Evolutionary conservation across 2,329 filamentous ascomycete genomes (phyloP).

Genomic region (Venturia carpophila): DNA sequence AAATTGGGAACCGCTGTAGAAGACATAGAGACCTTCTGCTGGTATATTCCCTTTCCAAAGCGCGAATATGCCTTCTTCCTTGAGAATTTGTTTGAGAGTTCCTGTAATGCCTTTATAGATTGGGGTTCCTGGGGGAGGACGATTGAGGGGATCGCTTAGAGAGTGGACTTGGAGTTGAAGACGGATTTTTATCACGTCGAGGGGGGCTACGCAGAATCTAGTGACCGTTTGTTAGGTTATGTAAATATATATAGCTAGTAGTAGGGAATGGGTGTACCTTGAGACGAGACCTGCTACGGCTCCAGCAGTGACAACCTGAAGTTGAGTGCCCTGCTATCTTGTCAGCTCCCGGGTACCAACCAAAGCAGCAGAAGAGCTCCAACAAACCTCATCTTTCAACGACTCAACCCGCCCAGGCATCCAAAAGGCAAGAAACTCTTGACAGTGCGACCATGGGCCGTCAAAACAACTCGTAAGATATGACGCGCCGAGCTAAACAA

Average conservation of each 20-base stretch:
- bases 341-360: constrained; percentile 10
- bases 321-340: constrained; percentile 50
- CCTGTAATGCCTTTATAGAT: constrained; percentile 67
- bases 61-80: constrained; percentile 72
- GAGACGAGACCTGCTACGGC: constrained; percentile 77
- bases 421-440: constrained; percentile 37
- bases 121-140: constrained; percentile 40
- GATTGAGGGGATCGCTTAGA: constrained; percentile 60
- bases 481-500: neutral
- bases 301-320: constrained; percentile 58
- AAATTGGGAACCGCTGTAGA: constrained; percentile 86
- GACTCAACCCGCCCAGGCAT: constrained; percentile 57
- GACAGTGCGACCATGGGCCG: constrained; percentile 12
- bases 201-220: constrained; percentile 86
- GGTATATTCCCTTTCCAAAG: constrained; percentile 98
- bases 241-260: constrained; percentile 16
- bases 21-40: constrained; percentile 87
- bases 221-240: constrained; percentile 8
- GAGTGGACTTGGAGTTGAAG: constrained; percentile 89
- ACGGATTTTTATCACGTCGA: constrained; percentile 97
- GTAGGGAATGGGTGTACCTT: constrained; percentile 45
- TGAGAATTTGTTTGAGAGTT: constrained; percentile 69
- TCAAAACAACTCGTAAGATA: neutral
- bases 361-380: neutral
- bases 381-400: constrained; percentile 59